A percentile compares a stretch with the other conserved stretches of the same genome.
phyloP scores from a whole-genome alignment of 345 rosid genomes.

The Jatropha curcas region DNA sequence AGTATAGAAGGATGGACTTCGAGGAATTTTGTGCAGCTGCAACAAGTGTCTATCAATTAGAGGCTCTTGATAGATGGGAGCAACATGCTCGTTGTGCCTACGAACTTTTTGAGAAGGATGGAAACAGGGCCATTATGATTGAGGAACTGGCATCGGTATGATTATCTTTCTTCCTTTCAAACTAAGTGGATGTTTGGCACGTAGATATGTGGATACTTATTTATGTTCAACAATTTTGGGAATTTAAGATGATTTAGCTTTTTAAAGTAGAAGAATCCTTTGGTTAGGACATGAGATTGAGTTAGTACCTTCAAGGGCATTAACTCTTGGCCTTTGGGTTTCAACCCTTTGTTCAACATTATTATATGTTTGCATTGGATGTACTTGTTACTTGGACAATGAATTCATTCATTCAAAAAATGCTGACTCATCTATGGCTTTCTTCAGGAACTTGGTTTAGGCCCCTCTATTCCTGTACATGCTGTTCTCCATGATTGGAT shows the following conservation, averaged over 20 bases:
- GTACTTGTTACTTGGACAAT: no score
- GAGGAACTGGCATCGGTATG: conserved; percentile 95
- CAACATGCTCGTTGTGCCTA: conserved; percentile 87
- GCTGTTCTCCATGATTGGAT: conserved; percentile 41
- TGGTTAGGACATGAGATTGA: background rate
- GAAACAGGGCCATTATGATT: conserved; percentile 84
- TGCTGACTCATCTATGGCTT: background rate
- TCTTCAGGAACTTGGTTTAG: conserved; percentile 88
- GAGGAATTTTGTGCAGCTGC: conserved; percentile 98
- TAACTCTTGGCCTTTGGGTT: background rate
- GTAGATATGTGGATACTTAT: background rate
- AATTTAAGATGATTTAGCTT: background rate
- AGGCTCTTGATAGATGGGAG: conserved; percentile 90
- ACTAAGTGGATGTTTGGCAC: background rate
- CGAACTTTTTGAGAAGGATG: conserved; percentile 96
- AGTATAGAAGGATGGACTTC: conserved; percentile 86
- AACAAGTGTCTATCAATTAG: conserved; percentile 86
- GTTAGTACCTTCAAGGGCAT: background rate
- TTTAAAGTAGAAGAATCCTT: background rate
- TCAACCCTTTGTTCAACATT: background rate
- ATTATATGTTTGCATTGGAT: background rate
- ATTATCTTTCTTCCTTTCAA: background rate
- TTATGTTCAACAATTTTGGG: background rate
- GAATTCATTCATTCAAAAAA: background rate
- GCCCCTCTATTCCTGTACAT: conserved; percentile 54